A percentile compares a stretch with the other conserved stretches of the same genome.
phyloP scores from a whole-genome alignment of 176 grass and related monocot species.

The Musa beccarii region DNA sequence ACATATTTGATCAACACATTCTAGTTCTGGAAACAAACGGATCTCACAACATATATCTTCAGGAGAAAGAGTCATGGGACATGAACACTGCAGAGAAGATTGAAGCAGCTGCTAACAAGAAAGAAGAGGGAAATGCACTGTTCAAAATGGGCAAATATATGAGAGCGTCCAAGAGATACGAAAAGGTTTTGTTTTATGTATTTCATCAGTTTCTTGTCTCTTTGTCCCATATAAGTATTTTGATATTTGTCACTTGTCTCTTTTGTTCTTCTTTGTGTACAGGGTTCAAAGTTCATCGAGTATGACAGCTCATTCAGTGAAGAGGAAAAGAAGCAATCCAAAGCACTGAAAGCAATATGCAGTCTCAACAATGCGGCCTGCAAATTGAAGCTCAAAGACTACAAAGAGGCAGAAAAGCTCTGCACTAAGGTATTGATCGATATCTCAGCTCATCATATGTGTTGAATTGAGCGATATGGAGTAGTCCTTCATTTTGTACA shows the following conservation, averaged over 20 bases:
- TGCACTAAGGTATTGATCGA: slow-evolving; percentile 57
- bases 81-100: slow-evolving; percentile 90
- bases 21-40: background rate
- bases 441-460: background rate
- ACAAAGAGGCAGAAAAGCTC: slow-evolving; percentile 76
- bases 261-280: slow-evolving; percentile 4
- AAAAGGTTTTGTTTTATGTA: slow-evolving; percentile 43
- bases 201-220: background rate
- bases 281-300: slow-evolving; percentile 78
- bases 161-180: slow-evolving; percentile 80
- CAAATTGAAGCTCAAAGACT: slow-evolving; percentile 86
- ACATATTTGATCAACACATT: background rate
- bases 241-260: background rate
- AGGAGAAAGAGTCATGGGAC: slow-evolving; percentile 98
- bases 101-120: slow-evolving; percentile 69
- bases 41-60: slow-evolving; percentile 18
- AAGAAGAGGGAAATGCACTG: slow-evolving; percentile 79
- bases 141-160: slow-evolving; percentile 75
- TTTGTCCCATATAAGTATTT: background rate
- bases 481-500: background rate
- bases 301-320: slow-evolving; percentile 76
- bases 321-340: slow-evolving; percentile 87
- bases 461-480: background rate
- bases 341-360: slow-evolving; percentile 73
- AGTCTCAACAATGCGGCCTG: slow-evolving; percentile 95